Conservation (phyloP, 768 basidiomycete species). For the Boletus sp. region DNA sequence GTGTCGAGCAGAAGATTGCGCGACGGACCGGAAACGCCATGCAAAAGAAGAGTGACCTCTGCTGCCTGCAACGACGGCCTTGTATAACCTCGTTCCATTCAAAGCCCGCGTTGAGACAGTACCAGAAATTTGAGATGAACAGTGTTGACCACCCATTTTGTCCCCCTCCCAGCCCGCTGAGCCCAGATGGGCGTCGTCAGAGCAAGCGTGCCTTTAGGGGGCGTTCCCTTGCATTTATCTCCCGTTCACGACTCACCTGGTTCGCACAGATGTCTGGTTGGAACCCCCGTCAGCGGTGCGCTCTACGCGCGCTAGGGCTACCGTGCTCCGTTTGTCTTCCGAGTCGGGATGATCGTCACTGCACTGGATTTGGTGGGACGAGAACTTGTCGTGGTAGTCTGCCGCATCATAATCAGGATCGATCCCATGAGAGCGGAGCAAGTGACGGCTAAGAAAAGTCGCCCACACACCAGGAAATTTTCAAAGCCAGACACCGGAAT, state of each 20-base stretch:
- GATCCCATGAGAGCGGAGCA: background rate
- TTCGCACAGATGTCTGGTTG: background rate
- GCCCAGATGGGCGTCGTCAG: background rate
- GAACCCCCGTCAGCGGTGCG: background rate
- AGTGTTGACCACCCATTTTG: background rate
- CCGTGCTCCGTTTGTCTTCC: background rate
- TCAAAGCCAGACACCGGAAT: background rate
- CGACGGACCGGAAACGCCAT: no score
- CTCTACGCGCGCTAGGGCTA: background rate
- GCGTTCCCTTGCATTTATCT: background rate
- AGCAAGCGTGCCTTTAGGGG: background rate
- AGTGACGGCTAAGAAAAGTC: background rate
- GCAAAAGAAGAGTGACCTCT: no score
- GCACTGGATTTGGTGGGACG: background rate
- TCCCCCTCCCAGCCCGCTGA: background rate
- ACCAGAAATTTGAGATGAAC: background rate
- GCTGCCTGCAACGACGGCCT: no score
- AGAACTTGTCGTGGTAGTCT: background rate
- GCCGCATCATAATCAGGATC: background rate
- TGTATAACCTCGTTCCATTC: background rate
- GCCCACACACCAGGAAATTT: background rate
- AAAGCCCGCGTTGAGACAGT: background rate
- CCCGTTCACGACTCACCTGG: background rate
- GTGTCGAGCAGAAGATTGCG: no score
- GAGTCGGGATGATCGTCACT: background rate